Conservation (phyloP, 1,284 basidiomycete genomes). For the Taiwanofungus camphoratus region DNA sequence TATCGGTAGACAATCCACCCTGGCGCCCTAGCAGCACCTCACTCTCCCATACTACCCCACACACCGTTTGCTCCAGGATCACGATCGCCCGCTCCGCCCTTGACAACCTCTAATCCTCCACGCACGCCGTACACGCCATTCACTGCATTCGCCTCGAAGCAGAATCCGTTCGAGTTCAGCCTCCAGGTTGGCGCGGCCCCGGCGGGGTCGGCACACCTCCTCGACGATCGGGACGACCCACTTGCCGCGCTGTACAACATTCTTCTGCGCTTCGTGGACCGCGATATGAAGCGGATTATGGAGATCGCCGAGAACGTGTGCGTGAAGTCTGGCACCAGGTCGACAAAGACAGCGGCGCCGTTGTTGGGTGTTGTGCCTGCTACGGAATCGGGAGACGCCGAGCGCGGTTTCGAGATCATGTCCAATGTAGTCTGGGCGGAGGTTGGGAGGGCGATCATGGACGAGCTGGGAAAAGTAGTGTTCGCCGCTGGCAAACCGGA, state of each 20-base stretch:
- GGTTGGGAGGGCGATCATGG: slow-evolving; percentile 72
- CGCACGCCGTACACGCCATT: slow-evolving; percentile 62
- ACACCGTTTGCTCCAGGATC: slow-evolving; percentile 46
- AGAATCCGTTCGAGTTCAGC: slow-evolving; percentile 36
- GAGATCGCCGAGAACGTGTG: slow-evolving; percentile 68
- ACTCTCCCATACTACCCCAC: slow-evolving; percentile 69
- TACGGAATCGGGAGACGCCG: slow-evolving; percentile 10
- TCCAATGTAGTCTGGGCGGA: slow-evolving; percentile 87
- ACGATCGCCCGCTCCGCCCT: slow-evolving; percentile 13
- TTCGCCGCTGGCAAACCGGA: slow-evolving; percentile 90
- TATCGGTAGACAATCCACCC: slow-evolving; percentile 60
- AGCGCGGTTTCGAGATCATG: slow-evolving; percentile 71
- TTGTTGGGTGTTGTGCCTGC: background rate
- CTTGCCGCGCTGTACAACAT: slow-evolving; percentile 77
- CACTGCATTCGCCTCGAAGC: slow-evolving; percentile 54
- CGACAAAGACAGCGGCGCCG: slow-evolving; percentile 4
- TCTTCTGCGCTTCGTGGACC: slow-evolving; percentile 75
- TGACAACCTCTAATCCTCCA: slow-evolving; percentile 33
- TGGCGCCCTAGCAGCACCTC: slow-evolving; percentile 60
- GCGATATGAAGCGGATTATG: slow-evolving; percentile 68
- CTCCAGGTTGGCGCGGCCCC: slow-evolving; percentile 15
- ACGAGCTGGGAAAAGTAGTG: slow-evolving; percentile 75
- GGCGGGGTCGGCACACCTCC: slow-evolving; percentile 31
- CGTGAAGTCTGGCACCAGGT: slow-evolving; percentile 35
- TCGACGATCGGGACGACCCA: slow-evolving; percentile 60